Evolutionary conservation across 2,329 filamentous ascomycete genomes (phyloP).

Genomic region (Cyanodermella asteris): DNA sequence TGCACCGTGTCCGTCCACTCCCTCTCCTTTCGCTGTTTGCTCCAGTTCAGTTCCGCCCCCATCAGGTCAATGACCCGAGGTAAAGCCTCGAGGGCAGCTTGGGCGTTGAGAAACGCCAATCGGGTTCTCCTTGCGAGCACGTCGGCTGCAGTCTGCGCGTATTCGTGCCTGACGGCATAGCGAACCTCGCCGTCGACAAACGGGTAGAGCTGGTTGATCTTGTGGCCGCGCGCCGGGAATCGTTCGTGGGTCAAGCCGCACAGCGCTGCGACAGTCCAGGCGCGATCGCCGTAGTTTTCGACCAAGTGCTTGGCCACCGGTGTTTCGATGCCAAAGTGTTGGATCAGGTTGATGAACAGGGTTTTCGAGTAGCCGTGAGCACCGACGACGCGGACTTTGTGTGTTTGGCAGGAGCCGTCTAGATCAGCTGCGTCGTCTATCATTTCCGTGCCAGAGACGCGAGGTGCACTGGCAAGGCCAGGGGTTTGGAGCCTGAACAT

Average conservation of each 20-base stretch:
- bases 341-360: constrained; percentile 84
- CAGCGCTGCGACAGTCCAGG: constrained; percentile 72
- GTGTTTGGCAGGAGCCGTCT: constrained; percentile 61
- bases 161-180: constrained; percentile 73
- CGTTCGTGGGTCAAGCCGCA: constrained; percentile 54
- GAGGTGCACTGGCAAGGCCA: constrained; percentile 36
- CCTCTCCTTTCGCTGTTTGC: constrained; percentile 43
- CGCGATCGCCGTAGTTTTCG: constrained; percentile 73
- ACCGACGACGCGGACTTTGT: constrained; percentile 59
- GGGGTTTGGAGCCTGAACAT: constrained; percentile 41
- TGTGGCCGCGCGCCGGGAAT: constrained; percentile 64
- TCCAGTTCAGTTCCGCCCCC: constrained; percentile 66
- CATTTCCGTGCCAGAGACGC: constrained; percentile 46
- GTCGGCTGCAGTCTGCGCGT: constrained; percentile 76
- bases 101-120: constrained; percentile 75
- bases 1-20: constrained; percentile 56
- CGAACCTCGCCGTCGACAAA: constrained; percentile 83
- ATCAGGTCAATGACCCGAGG: constrained; percentile 78
- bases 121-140: constrained; percentile 68
- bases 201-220: constrained; percentile 61
- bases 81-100: constrained; percentile 69
- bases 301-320: constrained; percentile 79
- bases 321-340: constrained; percentile 79
- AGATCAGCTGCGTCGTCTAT: constrained; percentile 49
- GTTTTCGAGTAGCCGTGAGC: constrained; percentile 77